Percentiles rank a stretch among this genome's conserved stretches.
Evolutionary conservation across 2,329 filamentous ascomycete species (phyloP).

Genomic region (Trichoderma harzianum): DNA sequence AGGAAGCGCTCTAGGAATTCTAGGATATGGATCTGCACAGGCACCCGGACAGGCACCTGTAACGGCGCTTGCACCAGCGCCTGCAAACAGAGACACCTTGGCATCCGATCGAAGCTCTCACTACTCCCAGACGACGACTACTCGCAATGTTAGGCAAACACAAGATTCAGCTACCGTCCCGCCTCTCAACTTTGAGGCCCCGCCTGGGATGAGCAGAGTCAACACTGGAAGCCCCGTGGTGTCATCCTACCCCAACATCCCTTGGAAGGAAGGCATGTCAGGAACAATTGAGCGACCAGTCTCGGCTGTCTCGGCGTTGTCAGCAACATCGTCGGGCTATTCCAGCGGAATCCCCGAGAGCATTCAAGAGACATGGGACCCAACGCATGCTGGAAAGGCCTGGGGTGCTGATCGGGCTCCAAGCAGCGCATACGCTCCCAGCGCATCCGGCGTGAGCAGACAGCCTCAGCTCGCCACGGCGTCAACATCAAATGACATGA

Average conservation of each 20-base stretch:
- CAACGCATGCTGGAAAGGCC: conserved; percentile 41
- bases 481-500: conserved; percentile 63
- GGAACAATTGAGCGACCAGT: conserved; percentile 58
- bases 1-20: conserved; percentile 64
- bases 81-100: conserved; percentile 47
- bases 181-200: conserved; percentile 63
- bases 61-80: neutral
- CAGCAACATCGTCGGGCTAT: conserved; percentile 46
- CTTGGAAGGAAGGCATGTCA: conserved; percentile 54
- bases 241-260: conserved; percentile 53
- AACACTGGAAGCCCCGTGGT: conserved; percentile 68
- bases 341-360: conserved; percentile 66
- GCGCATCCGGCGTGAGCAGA: conserved; percentile 39
- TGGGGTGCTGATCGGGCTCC: conserved; percentile 51
- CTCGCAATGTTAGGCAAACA: conserved; percentile 44
- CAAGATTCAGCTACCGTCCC: conserved; percentile 68
- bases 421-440: conserved; percentile 50
- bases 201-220: conserved; percentile 62
- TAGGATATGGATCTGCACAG: conserved; percentile 53
- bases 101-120: conserved; percentile 54
- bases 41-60: neutral
- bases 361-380: conserved; percentile 55
- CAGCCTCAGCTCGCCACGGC: conserved; percentile 52
- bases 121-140: conserved; percentile 43
- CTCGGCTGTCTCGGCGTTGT: conserved; percentile 37